Percentiles rank a stretch among this genome's conserved stretches.
Evolutionary conservation across 805 yeast species (phyloP).

Genomic region (Clavispora phyllophila): DNA sequence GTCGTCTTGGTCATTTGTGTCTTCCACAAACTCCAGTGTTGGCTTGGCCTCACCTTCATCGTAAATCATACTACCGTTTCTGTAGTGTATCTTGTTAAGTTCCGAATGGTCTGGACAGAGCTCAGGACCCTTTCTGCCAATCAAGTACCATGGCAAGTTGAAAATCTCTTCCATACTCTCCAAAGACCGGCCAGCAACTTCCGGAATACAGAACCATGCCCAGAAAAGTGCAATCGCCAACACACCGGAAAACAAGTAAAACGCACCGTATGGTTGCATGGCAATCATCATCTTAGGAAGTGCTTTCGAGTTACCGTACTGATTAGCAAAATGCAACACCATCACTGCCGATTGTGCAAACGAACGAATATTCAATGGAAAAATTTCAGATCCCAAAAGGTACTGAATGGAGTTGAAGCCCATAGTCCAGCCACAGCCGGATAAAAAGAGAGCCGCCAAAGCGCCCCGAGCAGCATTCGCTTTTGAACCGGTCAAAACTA

Average conservation of each 20-base stretch:
- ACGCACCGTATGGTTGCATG: conserved; percentile 45
- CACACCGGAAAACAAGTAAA: conserved; percentile 46
- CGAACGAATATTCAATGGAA: conserved; percentile 47
- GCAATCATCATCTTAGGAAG: conserved; percentile 46
- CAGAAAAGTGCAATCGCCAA: conserved; percentile 37
- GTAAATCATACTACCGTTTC: conserved; percentile 3
- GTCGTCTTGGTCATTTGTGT: conserved; percentile 4
- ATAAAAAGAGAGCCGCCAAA: conserved; percentile 44
- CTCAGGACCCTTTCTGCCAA: conserved; percentile 50
- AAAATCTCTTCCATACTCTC: conserved; percentile 50
- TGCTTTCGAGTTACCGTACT: conserved; percentile 54
- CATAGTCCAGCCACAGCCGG: conserved; percentile 55
- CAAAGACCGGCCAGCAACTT: conserved; percentile 45
- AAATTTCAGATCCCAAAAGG: conserved; percentile 49
- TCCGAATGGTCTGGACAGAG: conserved; percentile 50
- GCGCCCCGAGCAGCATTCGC: conserved; percentile 42
- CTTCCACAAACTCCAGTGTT: conserved; percentile 2
- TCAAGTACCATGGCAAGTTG: conserved; percentile 51
- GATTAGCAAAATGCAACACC: conserved; percentile 54
- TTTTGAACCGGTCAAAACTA: conserved; percentile 25
- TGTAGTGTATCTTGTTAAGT: conserved; percentile 23
- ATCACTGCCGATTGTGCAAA: conserved; percentile 48
- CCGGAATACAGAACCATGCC: conserved; percentile 49
- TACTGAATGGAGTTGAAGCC: conserved; percentile 57
- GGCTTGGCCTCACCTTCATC: conserved; percentile 5